A percentile compares a stretch with the other conserved stretches of the same genome.
Conservation (phyloP, 2,329 filamentous ascomycete species). For the Trichoderma pleuroti region DNA sequence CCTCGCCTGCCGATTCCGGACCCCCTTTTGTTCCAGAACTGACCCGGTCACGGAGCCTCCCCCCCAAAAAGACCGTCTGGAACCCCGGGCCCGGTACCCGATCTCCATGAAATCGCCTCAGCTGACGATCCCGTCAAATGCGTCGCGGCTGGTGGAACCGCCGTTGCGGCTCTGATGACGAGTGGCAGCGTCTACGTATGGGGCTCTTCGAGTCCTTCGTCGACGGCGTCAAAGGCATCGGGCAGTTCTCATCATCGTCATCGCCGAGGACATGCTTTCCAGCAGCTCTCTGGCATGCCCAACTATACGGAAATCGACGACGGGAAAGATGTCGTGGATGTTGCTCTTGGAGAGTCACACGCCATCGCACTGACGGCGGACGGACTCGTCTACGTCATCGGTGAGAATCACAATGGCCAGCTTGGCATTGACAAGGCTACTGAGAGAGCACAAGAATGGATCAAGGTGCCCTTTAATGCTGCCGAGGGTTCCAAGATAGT, state of each 20-base stretch:
- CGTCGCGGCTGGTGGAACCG: slow-evolving; percentile 55
- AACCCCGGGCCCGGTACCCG: slow-evolving; percentile 43
- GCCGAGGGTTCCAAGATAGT: slow-evolving; percentile 30
- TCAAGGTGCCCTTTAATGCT: slow-evolving; percentile 31
- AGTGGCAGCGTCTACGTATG: slow-evolving; percentile 59
- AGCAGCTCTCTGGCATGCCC: slow-evolving; percentile 34
- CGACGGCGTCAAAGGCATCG: neutral
- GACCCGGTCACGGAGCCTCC: no score
- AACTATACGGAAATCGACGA: slow-evolving; percentile 45
- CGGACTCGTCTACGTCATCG: slow-evolving; percentile 52
- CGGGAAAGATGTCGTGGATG: slow-evolving; percentile 52
- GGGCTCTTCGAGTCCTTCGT: slow-evolving; percentile 41
- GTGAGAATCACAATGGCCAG: slow-evolving; percentile 57
- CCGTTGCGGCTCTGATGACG: slow-evolving; percentile 54
- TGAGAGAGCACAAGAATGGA: slow-evolving; percentile 35
- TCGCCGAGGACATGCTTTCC: slow-evolving; percentile 34
- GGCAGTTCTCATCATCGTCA: slow-evolving; percentile 23
- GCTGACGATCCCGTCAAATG: slow-evolving; percentile 48
- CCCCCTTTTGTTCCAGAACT: neutral
- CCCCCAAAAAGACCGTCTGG: slow-evolving; percentile 40
- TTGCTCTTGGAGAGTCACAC: slow-evolving; percentile 57
- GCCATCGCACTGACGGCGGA: slow-evolving; percentile 52
- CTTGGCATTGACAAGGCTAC: slow-evolving; percentile 43
- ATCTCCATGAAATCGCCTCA: slow-evolving; percentile 45
- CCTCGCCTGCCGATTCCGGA: neutral